Evolutionary conservation across 2,329 filamentous ascomycete species (phyloP), one percentile per base, ranked within the genome.

Genomic region (Aspergillus felis): DNA sequence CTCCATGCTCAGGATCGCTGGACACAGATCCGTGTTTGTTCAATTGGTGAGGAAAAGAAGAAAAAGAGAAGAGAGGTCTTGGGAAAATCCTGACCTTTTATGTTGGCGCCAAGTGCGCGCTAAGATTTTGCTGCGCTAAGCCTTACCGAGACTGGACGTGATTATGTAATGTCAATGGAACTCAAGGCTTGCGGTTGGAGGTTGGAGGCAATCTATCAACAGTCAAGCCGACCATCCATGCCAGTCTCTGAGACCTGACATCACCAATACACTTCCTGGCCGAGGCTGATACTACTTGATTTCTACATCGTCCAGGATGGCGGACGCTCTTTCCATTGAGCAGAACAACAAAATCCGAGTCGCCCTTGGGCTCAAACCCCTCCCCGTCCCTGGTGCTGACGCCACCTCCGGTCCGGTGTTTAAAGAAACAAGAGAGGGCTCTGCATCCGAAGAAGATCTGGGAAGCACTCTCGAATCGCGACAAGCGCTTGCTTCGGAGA

Each of bases 341-440:
- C 92, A 97, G 82, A 91, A 91, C 64, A 97, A 97, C 79, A 90
- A 92, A 71, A 88, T 97, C 69, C 91, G 93, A 68, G 82, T 88
- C 67, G 91, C 91, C 51, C 86, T 97, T 78, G 93, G 93, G 70
- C 86, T 97, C 81, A 91, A 93, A 71, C 92, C 92, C 27, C 79
- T 97, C 68, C 91, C 92, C 25, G 90, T 95, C 10, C 90, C 92
- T 27, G 90, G 90, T 64, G 74, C 78, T 54, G 73, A 75, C 61
- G 64, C 72, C 59, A 66, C 69, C 55, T 56, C 64, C 27, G 84
- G 84, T 54, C 85, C 84, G 2, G 73, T 79, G 24, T 88, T 88
- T 75, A 87, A 80, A 66, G 70, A 78, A 51, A 63, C 76, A 58
- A 76, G 80, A 51, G 79, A 81, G 56, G 82, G 81, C 57, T 62